phyloP scores from a whole-genome alignment of 2,329 filamentous ascomycete species.

The Colletotrichum coccodes region DNA sequence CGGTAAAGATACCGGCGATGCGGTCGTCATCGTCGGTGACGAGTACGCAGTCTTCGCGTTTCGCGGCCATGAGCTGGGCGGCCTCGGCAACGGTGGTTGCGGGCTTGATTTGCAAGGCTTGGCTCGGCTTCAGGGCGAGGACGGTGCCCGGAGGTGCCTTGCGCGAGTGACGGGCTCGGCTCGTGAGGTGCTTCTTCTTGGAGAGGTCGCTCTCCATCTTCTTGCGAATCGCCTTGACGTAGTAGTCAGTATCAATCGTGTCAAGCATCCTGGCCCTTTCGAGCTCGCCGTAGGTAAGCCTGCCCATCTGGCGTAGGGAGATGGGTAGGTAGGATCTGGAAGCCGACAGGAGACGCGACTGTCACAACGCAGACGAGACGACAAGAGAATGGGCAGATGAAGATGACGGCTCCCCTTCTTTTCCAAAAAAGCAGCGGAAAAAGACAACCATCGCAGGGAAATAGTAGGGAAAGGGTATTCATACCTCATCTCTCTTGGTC shows the following conservation, averaged over 20 bases:
- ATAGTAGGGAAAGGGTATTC: slow-evolving; percentile 38
- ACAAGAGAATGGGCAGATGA: neutral
- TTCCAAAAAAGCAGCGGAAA: neutral
- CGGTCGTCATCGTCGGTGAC: slow-evolving; percentile 98
- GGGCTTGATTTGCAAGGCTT: slow-evolving; percentile 97
- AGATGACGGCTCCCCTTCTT: neutral
- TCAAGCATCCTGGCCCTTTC: slow-evolving; percentile 30
- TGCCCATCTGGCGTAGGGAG: slow-evolving; percentile 6
- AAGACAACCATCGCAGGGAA: slow-evolving; percentile 10
- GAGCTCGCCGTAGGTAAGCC: slow-evolving; percentile 32
- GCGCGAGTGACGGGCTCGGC: slow-evolving; percentile 83
- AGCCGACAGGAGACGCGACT: neutral
- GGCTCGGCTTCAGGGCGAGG: slow-evolving; percentile 92
- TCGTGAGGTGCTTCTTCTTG: slow-evolving; percentile 90
- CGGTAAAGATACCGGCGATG: slow-evolving; percentile 98
- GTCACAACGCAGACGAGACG: neutral
- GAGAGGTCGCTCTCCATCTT: slow-evolving; percentile 98
- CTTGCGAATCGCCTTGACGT: slow-evolving; percentile 84
- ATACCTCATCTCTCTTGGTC: slow-evolving; percentile 97
- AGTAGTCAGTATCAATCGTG: slow-evolving; percentile 44
- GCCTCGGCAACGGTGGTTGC: slow-evolving; percentile 93
- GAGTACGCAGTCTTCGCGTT: slow-evolving; percentile 96
- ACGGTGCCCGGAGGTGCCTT: slow-evolving; percentile 97
- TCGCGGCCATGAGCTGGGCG: slow-evolving; percentile 98
- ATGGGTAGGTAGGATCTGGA: neutral